phyloP scores from a whole-genome alignment of 257 asterid species.

The Nicotiana benthamiana region DNA sequence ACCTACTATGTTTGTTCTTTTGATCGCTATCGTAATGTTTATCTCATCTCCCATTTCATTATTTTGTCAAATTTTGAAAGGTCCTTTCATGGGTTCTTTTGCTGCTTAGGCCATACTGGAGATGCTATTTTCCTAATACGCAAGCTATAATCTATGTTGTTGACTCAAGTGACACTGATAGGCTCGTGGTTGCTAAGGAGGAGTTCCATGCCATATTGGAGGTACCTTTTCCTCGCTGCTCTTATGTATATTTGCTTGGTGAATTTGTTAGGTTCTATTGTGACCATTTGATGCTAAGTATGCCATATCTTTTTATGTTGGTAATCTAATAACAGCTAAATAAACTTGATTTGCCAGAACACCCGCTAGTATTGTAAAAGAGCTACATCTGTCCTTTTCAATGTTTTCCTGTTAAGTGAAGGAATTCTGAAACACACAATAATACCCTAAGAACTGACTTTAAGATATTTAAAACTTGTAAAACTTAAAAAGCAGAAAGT shows the following conservation, averaged over 20 bases:
- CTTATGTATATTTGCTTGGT: background rate
- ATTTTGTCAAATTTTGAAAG: background rate
- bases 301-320: background rate
- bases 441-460: background rate
- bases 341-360: background rate
- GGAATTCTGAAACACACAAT: background rate
- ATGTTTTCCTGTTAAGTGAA: background rate
- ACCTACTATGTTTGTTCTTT: background rate
- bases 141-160: conserved; percentile 97
- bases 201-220: conserved; percentile 92
- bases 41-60: background rate
- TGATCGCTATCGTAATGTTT: background rate
- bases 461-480: background rate
- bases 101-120: conserved; percentile 75
- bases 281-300: background rate
- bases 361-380: background rate
- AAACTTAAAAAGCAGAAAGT: background rate
- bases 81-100: conserved; percentile 6
- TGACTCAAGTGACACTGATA: conserved; percentile 96
- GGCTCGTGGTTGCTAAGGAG: conserved; percentile 87
- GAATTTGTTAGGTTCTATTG: background rate
- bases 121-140: conserved; percentile 94
- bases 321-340: background rate
- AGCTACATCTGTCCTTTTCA: background rate
- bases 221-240: conserved; percentile 28